A percentile compares a stretch with the other conserved stretches of the same genome.
Evolutionary conservation across 306 rosid species (phyloP).

Genomic region (Castanea sativa): DNA sequence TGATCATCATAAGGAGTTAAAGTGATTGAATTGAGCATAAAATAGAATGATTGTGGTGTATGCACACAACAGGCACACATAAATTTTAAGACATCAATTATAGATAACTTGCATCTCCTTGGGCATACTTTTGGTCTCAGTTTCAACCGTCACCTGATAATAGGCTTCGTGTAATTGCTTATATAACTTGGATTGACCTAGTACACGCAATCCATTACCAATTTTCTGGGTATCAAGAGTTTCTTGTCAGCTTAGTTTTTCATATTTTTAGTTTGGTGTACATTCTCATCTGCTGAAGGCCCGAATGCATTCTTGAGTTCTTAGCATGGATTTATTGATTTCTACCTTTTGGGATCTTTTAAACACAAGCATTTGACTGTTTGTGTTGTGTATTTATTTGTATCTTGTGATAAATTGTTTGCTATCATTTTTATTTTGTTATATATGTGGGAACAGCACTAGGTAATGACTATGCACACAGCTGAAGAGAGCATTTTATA

Average conservation of each 20-base stretch:
- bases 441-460: not conserved
- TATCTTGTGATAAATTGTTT: not conserved
- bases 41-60: too few species aligned
- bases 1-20: not conserved
- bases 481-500: not conserved
- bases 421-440: not conserved
- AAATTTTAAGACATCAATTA: not conserved
- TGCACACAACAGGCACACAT: too few species aligned
- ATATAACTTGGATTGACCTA: too few species aligned
- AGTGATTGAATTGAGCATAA: too few species aligned
- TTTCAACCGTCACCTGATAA: not conserved
- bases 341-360: not conserved
- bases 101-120: not conserved
- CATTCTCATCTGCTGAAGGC: not conserved
- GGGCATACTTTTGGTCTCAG: slow-evolving; percentile 3
- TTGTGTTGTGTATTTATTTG: not conserved
- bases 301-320: not conserved
- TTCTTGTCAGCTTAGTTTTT: not conserved
- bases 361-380: not conserved
- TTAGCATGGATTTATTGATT: not conserved
- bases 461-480: not conserved
- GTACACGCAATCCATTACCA: too few species aligned
- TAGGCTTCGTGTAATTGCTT: too few species aligned
- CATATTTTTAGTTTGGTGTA: not conserved
- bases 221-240: not conserved